Percentiles rank a stretch among this genome's conserved stretches.
Evolutionary conservation across 2,329 filamentous ascomycete genomes (phyloP).

Genomic region (Aotearoamyces nothofagi): DNA sequence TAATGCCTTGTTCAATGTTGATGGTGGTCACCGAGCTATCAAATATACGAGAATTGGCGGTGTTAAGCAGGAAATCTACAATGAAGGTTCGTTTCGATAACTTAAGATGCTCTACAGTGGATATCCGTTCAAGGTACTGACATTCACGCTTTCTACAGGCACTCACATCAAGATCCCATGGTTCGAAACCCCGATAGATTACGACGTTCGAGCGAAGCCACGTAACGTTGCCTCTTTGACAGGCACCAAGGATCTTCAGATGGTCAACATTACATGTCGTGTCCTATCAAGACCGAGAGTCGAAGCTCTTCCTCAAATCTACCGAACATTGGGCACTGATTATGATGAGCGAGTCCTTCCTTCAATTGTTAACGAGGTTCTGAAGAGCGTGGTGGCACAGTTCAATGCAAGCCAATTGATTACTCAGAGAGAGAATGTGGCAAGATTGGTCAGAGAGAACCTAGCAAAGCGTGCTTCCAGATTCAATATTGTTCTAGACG

Average conservation of each 20-base stretch:
- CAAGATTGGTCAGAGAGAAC: slow-evolving; percentile 81
- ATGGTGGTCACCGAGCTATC: slow-evolving; percentile 97
- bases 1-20: slow-evolving; percentile 60
- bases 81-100: slow-evolving; percentile 50
- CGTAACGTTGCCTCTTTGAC: slow-evolving; percentile 94
- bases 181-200: slow-evolving; percentile 93
- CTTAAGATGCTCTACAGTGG: background rate
- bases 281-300: slow-evolving; percentile 85
- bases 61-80: slow-evolving; percentile 93
- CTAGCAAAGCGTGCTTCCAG: slow-evolving; percentile 77
- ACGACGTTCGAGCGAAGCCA: slow-evolving; percentile 95
- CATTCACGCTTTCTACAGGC: slow-evolving; percentile 31
- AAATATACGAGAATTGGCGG: slow-evolving; percentile 90
- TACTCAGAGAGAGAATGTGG: slow-evolving; percentile 96
- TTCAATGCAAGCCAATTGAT: slow-evolving; percentile 98
- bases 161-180: slow-evolving; percentile 91
- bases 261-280: slow-evolving; percentile 99
- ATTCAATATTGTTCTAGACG: slow-evolving; percentile 95
- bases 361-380: slow-evolving; percentile 95
- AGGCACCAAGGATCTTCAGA: slow-evolving; percentile 97
- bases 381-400: slow-evolving; percentile 97
- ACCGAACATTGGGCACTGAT: slow-evolving; percentile 85
- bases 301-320: slow-evolving; percentile 86
- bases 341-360: slow-evolving; percentile 95
- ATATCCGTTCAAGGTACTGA: slow-evolving; percentile 7